These are phyloP conservation scores for Blechomonas ayalai DNA, from an alignment of 208 protist genomes.

Conservation along the genomic window DNA sequence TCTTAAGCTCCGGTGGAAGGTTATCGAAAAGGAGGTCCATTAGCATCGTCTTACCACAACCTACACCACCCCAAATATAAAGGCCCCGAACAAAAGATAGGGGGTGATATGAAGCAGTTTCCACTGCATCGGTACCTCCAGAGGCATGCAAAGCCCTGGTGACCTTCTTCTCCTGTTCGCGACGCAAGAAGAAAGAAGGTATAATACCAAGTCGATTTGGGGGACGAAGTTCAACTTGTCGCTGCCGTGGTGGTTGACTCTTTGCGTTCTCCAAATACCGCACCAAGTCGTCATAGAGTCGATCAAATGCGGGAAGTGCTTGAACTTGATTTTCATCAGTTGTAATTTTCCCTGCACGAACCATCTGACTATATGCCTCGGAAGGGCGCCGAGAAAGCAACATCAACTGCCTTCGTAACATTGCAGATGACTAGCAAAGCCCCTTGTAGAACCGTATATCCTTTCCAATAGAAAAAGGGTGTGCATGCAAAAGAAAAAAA, in stretches of 20 bases:
- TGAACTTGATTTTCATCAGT: conserved; percentile 52
- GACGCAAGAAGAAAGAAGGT: conserved; percentile 65
- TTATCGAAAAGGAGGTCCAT: conserved; percentile 95
- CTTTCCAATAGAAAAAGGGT: too few species aligned
- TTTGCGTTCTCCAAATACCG: conserved; percentile 38
- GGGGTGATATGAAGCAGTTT: conserved; percentile 35
- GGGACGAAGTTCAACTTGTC: conserved; percentile 63
- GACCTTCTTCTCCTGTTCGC: conserved; percentile 71
- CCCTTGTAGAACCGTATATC: background rate
- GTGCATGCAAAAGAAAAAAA: too few species aligned
- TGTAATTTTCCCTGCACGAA: conserved; percentile 30
- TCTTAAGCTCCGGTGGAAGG: conserved; percentile 58
- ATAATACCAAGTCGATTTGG: conserved; percentile 79
- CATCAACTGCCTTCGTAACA: conserved; percentile 39
- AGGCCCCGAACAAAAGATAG: conserved; percentile 84
- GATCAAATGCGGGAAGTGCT: conserved; percentile 72
- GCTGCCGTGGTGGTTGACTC: conserved; percentile 21
- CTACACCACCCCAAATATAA: conserved; percentile 94
- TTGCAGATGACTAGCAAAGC: too few species aligned
- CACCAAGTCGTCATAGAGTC: conserved; percentile 65
- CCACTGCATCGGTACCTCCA: conserved; percentile 9
- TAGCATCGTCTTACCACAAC: conserved; percentile 94
- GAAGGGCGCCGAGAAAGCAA: conserved; percentile 33
- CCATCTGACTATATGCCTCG: conserved; percentile 47
- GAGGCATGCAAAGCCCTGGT: conserved; percentile 37